Conservation (phyloP, 805 yeast species). For the Saccharomycopsis guyanensis region DNA sequence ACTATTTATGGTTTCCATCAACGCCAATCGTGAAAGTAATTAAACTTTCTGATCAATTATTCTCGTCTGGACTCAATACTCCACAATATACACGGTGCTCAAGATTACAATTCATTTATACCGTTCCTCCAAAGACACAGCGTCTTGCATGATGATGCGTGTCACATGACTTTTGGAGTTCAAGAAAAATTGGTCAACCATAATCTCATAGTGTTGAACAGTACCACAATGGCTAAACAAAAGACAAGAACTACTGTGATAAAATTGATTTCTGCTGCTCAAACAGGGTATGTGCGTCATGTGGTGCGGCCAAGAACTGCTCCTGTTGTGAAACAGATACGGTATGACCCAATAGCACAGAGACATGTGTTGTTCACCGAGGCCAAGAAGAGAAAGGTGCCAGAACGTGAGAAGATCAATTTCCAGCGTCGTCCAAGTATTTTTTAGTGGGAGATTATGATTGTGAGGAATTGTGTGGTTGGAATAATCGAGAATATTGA, state of each 20-base stretch:
- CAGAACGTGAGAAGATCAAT: slow-evolving; percentile 41
- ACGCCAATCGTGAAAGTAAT: too few species aligned
- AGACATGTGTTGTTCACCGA: slow-evolving; percentile 90
- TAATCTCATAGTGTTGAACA: too few species aligned
- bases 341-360: slow-evolving; percentile 79
- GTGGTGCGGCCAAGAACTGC: slow-evolving; percentile 77
- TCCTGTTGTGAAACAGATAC: slow-evolving; percentile 68
- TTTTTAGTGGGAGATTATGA: slow-evolving; percentile 24
- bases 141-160: too few species aligned
- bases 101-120: too few species aligned
- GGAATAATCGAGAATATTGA: too few species aligned
- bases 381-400: slow-evolving; percentile 76
- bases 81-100: too few species aligned
- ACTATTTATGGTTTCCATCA: neutral
- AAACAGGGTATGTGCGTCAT: slow-evolving; percentile 81
- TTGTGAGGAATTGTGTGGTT: too few species aligned
- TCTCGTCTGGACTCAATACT: too few species aligned
- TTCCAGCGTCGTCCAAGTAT: slow-evolving; percentile 34
- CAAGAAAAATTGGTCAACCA: too few species aligned
- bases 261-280: slow-evolving; percentile 80
- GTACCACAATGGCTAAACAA: neutral
- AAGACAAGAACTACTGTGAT: slow-evolving; percentile 77
- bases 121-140: too few species aligned
- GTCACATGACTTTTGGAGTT: too few species aligned
- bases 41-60: too few species aligned